Conservation (phyloP, 2,329 filamentous ascomycete genomes). For the Fusarium papillatum region DNA sequence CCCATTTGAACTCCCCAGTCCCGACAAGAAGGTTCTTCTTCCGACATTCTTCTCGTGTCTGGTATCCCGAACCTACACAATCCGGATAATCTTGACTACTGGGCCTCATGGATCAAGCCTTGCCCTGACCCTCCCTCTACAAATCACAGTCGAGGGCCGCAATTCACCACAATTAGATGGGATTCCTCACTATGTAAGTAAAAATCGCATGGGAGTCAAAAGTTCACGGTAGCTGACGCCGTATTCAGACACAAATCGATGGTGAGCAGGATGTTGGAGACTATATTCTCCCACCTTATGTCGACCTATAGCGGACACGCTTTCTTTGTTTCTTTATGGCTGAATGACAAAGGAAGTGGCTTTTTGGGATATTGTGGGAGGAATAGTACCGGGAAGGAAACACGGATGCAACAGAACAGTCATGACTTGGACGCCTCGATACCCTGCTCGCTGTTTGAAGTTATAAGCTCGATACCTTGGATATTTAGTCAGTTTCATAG, state of each 20-base stretch:
- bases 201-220: fast-evolving
- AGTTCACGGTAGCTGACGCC: fast-evolving
- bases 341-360: no score
- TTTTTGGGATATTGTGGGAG: no score
- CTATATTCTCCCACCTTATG: slow-evolving; percentile 21
- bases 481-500: neutral
- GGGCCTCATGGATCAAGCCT: slow-evolving; percentile 18
- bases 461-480: neutral
- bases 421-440: neutral
- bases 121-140: slow-evolving; percentile 18
- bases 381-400: neutral
- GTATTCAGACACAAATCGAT: slow-evolving; percentile 20
- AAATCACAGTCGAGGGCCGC: slow-evolving; percentile 15
- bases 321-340: neutral
- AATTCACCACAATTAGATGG: neutral
- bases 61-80: slow-evolving; percentile 22
- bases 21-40: slow-evolving; percentile 23
- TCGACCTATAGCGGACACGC: neutral
- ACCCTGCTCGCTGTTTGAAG: neutral
- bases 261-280: slow-evolving; percentile 13
- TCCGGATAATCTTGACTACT: slow-evolving; percentile 5
- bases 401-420: neutral
- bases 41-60: slow-evolving; percentile 37
- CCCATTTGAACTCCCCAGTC: slow-evolving; percentile 16
- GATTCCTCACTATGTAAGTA: slow-evolving; percentile 32